Base-by-base conservation (phyloP, 306 rosid species). In the Trifolium fragiferum region DNA sequence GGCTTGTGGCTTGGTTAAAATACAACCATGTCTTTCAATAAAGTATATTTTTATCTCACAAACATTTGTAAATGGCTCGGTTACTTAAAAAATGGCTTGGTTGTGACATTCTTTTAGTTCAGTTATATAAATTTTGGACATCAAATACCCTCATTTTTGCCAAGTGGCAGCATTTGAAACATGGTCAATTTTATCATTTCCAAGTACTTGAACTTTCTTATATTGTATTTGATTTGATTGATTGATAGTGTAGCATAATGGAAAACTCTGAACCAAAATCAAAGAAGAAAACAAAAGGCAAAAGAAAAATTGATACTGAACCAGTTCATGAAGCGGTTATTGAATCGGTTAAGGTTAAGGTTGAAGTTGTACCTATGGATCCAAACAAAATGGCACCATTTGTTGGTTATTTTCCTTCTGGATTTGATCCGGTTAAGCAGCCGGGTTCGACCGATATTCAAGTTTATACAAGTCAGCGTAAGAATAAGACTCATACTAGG, bases 381-480 rank as follows among this genome's bases (percentile, higher is more conserved):
- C 87, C 92, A 0, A 74, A 85, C 10, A 87, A 69, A 75, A 80
- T 65, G 1, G 66, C 93, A 14, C 98, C 98, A 0, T 18, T 87
- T 41, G 67, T 94, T 7, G 96, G 92, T 10, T 92, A 94, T 79
- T 94, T 94, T 16, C 90, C 99, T 7, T 87, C 96, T 33, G 92
- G 97, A 8, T 94, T 87, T 60, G 84, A 88, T 74, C 95, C 95
- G 4, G 54, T 72, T 10, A 68, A 62, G 74, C 32, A 21, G 3
- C 13, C 62, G 4, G 68, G 25, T 59, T 70, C 89, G 0, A 14
- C 85, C 6, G 65, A 46, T 18, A 76, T 84, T 62, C 82, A 80
- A 65, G 69, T 87, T 67, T 88, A 84, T 64, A 74, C 87, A 47
- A 75, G 84, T 90, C 68, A 38, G 79, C 77, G 25, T 35, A 73